These are phyloP conservation scores for Colletotrichum shisoi DNA, from an alignment of 2,329 filamentous ascomycete genomes.

Conservation along the genomic window DNA sequence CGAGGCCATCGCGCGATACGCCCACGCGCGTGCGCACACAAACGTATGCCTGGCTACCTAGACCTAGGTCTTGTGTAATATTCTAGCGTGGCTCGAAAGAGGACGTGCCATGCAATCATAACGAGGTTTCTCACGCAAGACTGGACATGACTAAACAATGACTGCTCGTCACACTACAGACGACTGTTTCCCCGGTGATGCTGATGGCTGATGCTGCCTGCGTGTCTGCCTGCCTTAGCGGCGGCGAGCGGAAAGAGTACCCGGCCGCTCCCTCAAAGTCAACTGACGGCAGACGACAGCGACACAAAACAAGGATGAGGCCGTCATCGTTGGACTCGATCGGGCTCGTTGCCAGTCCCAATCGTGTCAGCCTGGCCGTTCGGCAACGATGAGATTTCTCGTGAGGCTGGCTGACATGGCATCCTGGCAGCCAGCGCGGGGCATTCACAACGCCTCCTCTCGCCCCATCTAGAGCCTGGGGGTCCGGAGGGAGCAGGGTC, in stretches of 20 bases:
- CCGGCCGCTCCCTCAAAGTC: slow-evolving; percentile 5
- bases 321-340: not conserved
- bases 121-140: not conserved
- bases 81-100: slow-evolving; percentile 1
- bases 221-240: not conserved
- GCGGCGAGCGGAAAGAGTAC: slow-evolving; percentile 5
- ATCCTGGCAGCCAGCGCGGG: not conserved
- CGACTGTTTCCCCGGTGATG: slow-evolving; percentile 5
- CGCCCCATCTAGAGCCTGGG: not conserved
- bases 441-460: slow-evolving; percentile 1
- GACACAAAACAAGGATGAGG: not conserved
- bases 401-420: slow-evolving; percentile 19
- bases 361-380: slow-evolving; percentile 3
- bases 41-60: not conserved
- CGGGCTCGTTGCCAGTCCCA: not conserved
- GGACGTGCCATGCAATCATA: slow-evolving; percentile 1
- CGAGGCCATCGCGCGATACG: not conserved
- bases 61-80: slow-evolving; percentile 12
- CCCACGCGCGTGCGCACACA: too few species aligned
- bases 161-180: not conserved
- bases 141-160: not conserved
- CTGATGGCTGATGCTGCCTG: slow-evolving; percentile 2
- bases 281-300: not conserved
- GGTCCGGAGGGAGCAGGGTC: not conserved
- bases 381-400: not conserved